Base-by-base conservation (phyloP, 345 rosid species). In the Litchi chinensis region DNA sequence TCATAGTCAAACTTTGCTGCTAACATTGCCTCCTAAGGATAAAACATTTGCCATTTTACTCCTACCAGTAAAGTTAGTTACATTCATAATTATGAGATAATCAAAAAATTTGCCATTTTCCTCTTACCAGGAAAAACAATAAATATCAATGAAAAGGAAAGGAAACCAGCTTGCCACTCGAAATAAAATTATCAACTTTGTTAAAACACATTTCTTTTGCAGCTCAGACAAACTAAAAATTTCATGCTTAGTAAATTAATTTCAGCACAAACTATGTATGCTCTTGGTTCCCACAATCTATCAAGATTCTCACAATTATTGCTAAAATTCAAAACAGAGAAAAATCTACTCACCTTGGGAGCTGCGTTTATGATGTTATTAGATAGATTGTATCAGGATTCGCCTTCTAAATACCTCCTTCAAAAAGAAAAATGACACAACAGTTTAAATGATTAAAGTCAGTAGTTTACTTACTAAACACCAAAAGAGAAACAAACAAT, bases 381-480 rank as follows among this genome's bases (percentile, higher is more conserved):
- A 18, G 83, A 68, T 64, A 87, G 80, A 71, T 75, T 87, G 80
- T 87, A 88, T 79, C 90, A 78, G 59, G 89, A 86, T 73, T 91
- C 91, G 46, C 92, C 94, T 82, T 91, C 92, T 37, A 81, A 76
- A 74, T 89, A 90, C 77, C 83, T 85, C 71, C 91, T 92, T 88
- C 83, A 8, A 70, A 75, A 70, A 24, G 60, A 22, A 6, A 70
- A 73, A 73, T 7, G 46, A 54, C 24, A 65, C 32, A 62, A 67
- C 16, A 59, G 41, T 8, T 13, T 26, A 40, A 16, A 19, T 32
- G 12, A 79, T 13, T 32, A 81, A 40, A 62, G 22, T 79, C 24
- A 57, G 26, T 22, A 40, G 8, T 63, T 3, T 19, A 67, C 22
- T 7, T 6, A 39, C 28, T 26, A n/a, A 16, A 73, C 18, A 71